phyloP scores from a whole-genome alignment of 306 rosid species.

The Malus asiatica region DNA sequence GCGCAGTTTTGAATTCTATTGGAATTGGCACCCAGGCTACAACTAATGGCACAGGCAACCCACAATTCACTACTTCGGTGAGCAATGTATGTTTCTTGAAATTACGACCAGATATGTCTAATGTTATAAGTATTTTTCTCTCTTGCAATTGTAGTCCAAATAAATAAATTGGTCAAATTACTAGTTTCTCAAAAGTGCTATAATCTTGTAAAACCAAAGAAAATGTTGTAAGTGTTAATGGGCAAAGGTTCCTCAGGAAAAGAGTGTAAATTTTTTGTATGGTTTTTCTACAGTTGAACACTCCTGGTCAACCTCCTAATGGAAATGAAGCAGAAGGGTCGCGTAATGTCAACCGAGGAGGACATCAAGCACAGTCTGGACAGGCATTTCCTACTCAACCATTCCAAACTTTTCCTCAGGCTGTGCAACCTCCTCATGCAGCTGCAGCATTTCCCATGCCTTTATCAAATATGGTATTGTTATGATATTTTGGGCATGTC shows the following conservation, averaged over 20 bases:
- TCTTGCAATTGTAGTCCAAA: neutral
- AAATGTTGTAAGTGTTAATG: neutral
- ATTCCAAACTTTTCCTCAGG: slow-evolving; percentile 62
- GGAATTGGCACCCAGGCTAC: slow-evolving; percentile 62
- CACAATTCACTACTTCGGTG: slow-evolving; percentile 47
- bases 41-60: slow-evolving; percentile 31
- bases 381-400: slow-evolving; percentile 58
- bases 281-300: slow-evolving; percentile 28
- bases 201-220: neutral
- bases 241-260: neutral
- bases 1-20: slow-evolving; percentile 87
- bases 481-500: slow-evolving; percentile 8
- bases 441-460: slow-evolving; percentile 66
- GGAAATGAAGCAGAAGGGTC: slow-evolving; percentile 54
- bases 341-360: slow-evolving; percentile 31
- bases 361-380: slow-evolving; percentile 58
- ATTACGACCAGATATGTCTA: neutral
- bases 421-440: slow-evolving; percentile 57
- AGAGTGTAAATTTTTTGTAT: neutral
- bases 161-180: neutral
- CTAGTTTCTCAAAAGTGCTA: neutral
- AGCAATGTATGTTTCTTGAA: slow-evolving; percentile 27
- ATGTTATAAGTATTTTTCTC: neutral
- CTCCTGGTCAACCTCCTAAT: slow-evolving; percentile 38
- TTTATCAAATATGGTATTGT: slow-evolving; percentile 54